Conservation (phyloP, 2,329 filamentous ascomycete genomes). For the Zymoseptoria brevis region DNA sequence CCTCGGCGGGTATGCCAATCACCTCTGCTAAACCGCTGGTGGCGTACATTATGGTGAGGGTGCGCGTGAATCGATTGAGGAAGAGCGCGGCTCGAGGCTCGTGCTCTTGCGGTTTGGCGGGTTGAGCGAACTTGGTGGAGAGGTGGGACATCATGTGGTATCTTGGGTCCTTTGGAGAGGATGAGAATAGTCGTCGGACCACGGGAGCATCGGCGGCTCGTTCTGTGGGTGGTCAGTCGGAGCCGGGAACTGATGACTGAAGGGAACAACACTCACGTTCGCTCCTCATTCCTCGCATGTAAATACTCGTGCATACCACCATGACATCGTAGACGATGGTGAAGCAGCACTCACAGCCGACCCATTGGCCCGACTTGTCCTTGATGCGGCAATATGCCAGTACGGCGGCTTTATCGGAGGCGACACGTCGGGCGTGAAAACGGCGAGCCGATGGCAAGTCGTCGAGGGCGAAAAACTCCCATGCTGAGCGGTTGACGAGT, state of each 20-base stretch:
- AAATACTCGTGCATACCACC: slow-evolving; percentile 76
- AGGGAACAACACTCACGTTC: slow-evolving; percentile 53
- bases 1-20: slow-evolving; percentile 61
- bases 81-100: slow-evolving; percentile 80
- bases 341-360: slow-evolving; percentile 82
- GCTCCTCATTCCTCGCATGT: slow-evolving; percentile 59
- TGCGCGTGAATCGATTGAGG: slow-evolving; percentile 76
- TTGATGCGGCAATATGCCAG: slow-evolving; percentile 70
- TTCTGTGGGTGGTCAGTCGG: slow-evolving; percentile 43
- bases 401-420: slow-evolving; percentile 76
- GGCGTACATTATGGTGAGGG: slow-evolving; percentile 77
- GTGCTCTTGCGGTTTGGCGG: slow-evolving; percentile 49
- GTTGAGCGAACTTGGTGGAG: slow-evolving; percentile 65
- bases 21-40: slow-evolving; percentile 70
- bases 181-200: slow-evolving; percentile 71
- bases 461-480: slow-evolving; percentile 79
- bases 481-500: slow-evolving; percentile 66
- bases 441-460: slow-evolving; percentile 68
- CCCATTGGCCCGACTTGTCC: slow-evolving; percentile 61
- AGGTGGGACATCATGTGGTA: slow-evolving; percentile 86
- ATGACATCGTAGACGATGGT: slow-evolving; percentile 82
- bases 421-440: slow-evolving; percentile 64
- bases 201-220: slow-evolving; percentile 69
- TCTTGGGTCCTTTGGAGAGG: slow-evolving; percentile 71
- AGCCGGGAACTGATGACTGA: background rate